A percentile compares a stretch with the other conserved stretches of the same genome.
phyloP scores from a whole-genome alignment of 345 rosid genomes.

The Salix suchowensis region DNA sequence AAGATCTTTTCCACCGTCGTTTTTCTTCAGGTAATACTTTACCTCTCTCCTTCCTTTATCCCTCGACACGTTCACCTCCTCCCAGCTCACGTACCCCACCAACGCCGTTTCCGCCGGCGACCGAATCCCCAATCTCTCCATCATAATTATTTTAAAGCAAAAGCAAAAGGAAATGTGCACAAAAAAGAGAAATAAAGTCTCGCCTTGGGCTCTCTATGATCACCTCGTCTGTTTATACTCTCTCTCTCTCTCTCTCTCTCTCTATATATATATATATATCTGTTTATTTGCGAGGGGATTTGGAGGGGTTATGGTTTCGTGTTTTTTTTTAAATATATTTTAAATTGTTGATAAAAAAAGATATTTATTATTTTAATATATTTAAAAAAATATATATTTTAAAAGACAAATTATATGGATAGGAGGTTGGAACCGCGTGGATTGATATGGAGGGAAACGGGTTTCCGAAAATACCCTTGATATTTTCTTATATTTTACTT shows the following conservation, averaged over 20 bases:
- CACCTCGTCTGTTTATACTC: background rate
- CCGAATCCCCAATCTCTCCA: constrained; percentile 18
- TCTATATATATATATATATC: too few species aligned
- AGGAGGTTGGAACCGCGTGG: constrained; percentile 24
- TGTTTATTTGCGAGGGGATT: background rate
- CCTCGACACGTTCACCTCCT: constrained; percentile 49
- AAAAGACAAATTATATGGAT: too few species aligned
- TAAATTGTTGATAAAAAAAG: too few species aligned
- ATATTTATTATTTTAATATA: too few species aligned
- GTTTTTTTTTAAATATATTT: too few species aligned
- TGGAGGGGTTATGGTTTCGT: constrained; percentile 14
- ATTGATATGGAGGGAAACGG: background rate
- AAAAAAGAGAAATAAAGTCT: background rate
- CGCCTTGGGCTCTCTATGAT: background rate
- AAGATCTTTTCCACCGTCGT: constrained; percentile 56
- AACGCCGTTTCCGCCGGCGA: constrained; percentile 24
- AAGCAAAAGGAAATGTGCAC: background rate
- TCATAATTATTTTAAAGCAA: background rate
- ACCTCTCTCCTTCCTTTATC: constrained; percentile 56
- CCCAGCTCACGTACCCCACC: constrained; percentile 57
- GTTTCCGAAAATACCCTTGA: constrained; percentile 26
- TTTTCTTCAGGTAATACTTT: constrained; percentile 56
- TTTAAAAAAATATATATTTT: too few species aligned
- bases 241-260: background rate
- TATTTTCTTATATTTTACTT: background rate